phyloP scores from a whole-genome alignment of 345 rosid genomes.

The Arabidopsis thaliana region TAIR10.1 NC_003070.9:23397001-23397500 shows the following conservation, averaged over 20 bases:
- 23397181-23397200: too few relatives aligned
- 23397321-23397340: slow-evolving; percentile 35
- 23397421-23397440: slow-evolving; percentile 20
- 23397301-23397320: slow-evolving; percentile 42
- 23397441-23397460: slow-evolving; percentile 23
- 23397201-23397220: not conserved
- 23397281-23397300: slow-evolving; percentile 29
- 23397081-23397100: not conserved
- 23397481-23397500: not conserved
- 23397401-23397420: slow-evolving; percentile 8
- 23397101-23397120: not conserved
- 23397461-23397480: slow-evolving; percentile 22
- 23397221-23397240: not conserved
- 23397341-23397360: slow-evolving; percentile 13
- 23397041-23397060: not conserved
- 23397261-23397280: slow-evolving; percentile 18
- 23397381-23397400: not conserved
- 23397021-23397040: not conserved
- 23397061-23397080: not conserved
- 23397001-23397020: slow-evolving; percentile 17
- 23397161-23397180: not conserved
- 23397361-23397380: not conserved
- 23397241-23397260: not conserved
- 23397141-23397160: not conserved
- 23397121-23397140: not conserved